Evolutionary conservation across 2,329 filamentous ascomycete species (phyloP), one percentile per base, ranked within the genome.

Genomic region (Magnaporthiopsis poae): DNA sequence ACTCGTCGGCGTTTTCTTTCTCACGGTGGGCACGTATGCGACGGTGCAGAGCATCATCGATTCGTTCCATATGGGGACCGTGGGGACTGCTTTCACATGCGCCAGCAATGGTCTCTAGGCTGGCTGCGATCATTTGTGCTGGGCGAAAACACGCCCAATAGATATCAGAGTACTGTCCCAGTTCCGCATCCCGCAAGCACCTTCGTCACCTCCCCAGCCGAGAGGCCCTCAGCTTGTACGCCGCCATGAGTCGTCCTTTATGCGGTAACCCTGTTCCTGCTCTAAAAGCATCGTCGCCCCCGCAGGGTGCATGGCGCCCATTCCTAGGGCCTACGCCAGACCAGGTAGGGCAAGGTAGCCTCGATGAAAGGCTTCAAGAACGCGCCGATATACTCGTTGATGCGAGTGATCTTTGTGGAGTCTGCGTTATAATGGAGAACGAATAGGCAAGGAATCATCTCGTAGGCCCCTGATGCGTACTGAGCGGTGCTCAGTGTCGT

Each of bases 1-100:
- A 67, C 35, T 83, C 1, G 86, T 90, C 25, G 93, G 93, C 0
- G 65, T 96, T n/a, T 86, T 93, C 71, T 96, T 96, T 80, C 77
- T 97, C 63, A 88, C 83, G 0, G 90, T 83, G 0, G 93, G 93
- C 56, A 97, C 92, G 3, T 96, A 96, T 73, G 87, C 85, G 52
- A 88, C 85, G 68, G 87, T 92, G 0, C 84, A 91, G 75, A 87
- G 86, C 66, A 93, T 93, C 67, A 84, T 95, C 31, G 81, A 91
- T 67, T 87, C 88, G 27, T 96, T 94, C 73, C 74, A 82, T 39
- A 77, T 81, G 0, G 85, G 86, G 3, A 79, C 78, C 0, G 90
- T 96, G 33, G 84, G 88, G 1, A 85, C 86, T 1, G 85, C 91
- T 0, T 96, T 96, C 74, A 86, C 86, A 0, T 96, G 92, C 74